phyloP scores from a whole-genome alignment of 306 rosid species.

The Vigna hirtella region DNA sequence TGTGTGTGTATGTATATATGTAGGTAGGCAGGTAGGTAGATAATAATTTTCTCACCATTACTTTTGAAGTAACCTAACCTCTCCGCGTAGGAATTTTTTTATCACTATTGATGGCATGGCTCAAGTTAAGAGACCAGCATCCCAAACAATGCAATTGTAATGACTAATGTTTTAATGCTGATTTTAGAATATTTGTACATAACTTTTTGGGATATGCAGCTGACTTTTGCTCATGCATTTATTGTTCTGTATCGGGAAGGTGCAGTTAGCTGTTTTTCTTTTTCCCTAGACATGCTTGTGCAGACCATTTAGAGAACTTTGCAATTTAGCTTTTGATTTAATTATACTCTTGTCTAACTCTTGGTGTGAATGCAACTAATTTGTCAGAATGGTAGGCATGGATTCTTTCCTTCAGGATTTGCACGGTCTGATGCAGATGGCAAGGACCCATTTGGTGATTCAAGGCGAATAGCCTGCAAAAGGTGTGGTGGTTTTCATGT shows the following conservation, averaged over 20 bases:
- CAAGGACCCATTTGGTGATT: constrained; percentile 81
- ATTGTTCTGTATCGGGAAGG: not conserved
- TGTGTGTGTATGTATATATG: no score
- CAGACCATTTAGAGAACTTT: constrained; percentile 18
- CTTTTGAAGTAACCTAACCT: no score
- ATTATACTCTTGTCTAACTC: constrained; percentile 44
- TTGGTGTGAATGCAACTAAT: constrained; percentile 50
- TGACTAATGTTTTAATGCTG: not conserved
- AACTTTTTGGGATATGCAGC: not conserved
- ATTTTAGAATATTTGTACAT: constrained; percentile 20
- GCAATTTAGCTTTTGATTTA: constrained; percentile 20
- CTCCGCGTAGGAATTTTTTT: not conserved
- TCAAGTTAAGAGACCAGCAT: constrained; percentile 11
- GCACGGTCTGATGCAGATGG: constrained; percentile 66
- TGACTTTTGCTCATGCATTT: constrained; percentile 1
- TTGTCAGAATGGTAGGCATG: constrained; percentile 76
- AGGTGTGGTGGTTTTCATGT: constrained; percentile 81
- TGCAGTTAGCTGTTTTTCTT: constrained; percentile 10
- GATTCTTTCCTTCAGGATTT: constrained; percentile 74
- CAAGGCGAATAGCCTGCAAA: constrained; percentile 88
- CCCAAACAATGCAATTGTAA: constrained; percentile 5
- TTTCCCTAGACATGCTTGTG: not conserved
- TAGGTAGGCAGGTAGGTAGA: no score
- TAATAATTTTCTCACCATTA: no score
- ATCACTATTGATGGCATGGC: not conserved